Base-by-base conservation (phyloP, 257 asterid species). In the Lycium ferocissimum region DNA sequence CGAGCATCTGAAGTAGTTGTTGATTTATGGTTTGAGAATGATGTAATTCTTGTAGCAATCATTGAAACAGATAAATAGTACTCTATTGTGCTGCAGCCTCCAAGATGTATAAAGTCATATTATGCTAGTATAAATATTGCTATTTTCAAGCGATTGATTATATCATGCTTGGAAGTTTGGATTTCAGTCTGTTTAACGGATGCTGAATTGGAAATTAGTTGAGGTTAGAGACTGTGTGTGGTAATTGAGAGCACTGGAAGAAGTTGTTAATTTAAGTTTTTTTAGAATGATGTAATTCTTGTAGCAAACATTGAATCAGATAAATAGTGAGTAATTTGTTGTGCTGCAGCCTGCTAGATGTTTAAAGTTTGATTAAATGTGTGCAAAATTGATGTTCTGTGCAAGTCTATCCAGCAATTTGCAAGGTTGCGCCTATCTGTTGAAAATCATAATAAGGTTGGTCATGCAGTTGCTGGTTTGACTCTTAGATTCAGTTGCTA, bases 311-410 rank as follows among this genome's bases (percentile, higher is more conserved):
- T 11, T 54, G 15, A 54, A 54, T 9, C 15, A 54, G 4, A 54
- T 54, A 54, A 9, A 54, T 9, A 13, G 15, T 54, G 33, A 26
- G 33, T 26, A 47, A 38, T 20, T 6, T 47, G 40, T 73, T 47
- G 8, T 53, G 80, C 12, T 73, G 59, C 43, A 5, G 58, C 40
- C n/a, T 47, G 59, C 59, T 49, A 22, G 62, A 49, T 22, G 45
- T 51, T 12, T 75, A 49, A 51, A 7, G 7, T 22, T 75, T 3
- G 4, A 75, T 22, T 22, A 26, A 22, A 76, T 51, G 38, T 76
- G 62, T 76, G 11, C 61, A 51, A 51, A 76, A 49, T 76, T 51
- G 81, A 76, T 76, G 4, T 22, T 51, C 7, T 76, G 63, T 62
- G 13, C 8, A 49, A 76, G 62, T 17, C 22, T 51, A 22, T 49